These are phyloP conservation scores for Lachnellula subtilissima DNA, from an alignment of 2,329 filamentous ascomycete genomes.

Conservation along the genomic window DNA sequence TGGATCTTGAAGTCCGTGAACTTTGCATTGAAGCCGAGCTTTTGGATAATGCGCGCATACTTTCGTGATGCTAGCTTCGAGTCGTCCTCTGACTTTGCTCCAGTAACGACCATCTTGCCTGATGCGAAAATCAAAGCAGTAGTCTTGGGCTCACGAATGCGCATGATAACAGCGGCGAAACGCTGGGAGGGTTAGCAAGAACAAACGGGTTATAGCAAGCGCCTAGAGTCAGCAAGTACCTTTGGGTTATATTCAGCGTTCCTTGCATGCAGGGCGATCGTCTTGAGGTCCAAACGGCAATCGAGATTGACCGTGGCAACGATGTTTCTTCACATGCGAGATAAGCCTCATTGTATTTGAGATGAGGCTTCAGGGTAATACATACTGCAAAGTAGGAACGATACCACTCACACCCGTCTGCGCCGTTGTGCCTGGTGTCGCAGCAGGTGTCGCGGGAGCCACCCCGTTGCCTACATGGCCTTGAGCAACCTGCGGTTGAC, in stretches of 20 bases:
- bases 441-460: constrained; percentile 84
- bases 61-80: constrained; percentile 95
- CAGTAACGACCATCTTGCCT: constrained; percentile 99
- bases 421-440: constrained; percentile 72
- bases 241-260: constrained; percentile 99
- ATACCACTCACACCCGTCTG: constrained; percentile 76
- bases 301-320: constrained; percentile 98
- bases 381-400: constrained; percentile 94
- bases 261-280: constrained; percentile 93
- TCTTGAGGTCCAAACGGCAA: constrained; percentile 97
- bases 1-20: constrained; percentile 99
- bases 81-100: constrained; percentile 96
- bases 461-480: constrained; percentile 69
- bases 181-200: constrained; percentile 55
- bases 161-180: constrained; percentile 99
- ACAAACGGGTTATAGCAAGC: constrained; percentile 40
- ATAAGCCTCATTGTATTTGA: constrained; percentile 47
- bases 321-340: constrained; percentile 74
- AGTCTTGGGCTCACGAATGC: constrained; percentile 97
- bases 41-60: constrained; percentile 98
- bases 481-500: constrained; percentile 53
- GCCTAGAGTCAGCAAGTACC: constrained; percentile 54
- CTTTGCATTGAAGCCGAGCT: constrained; percentile 98
- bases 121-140: constrained; percentile 97
- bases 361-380: constrained; percentile 47